These are phyloP conservation scores for Lodderomyces parapsilosis DNA, from an alignment of 1,139 yeast species.

Conservation along the genomic window DNA sequence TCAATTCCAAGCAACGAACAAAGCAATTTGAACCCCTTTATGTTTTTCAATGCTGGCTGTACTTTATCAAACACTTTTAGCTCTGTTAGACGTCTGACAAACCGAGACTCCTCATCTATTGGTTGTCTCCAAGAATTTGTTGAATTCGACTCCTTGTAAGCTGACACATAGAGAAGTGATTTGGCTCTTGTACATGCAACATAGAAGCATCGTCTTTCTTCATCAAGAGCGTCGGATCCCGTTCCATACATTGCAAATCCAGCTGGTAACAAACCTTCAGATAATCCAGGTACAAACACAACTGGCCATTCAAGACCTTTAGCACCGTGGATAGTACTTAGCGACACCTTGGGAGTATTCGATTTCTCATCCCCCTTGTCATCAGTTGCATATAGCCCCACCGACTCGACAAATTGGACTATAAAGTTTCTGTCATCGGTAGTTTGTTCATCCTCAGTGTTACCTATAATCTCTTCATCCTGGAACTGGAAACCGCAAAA, in stretches of 20 bases:
- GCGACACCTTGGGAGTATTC: constrained; percentile 24
- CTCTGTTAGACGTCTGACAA: constrained; percentile 19
- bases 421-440: constrained; percentile 33
- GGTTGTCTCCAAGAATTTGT: constrained; percentile 23
- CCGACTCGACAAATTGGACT: constrained; percentile 55
- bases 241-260: constrained; percentile 26
- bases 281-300: constrained; percentile 75
- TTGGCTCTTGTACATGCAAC: constrained; percentile 90
- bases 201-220: constrained; percentile 81
- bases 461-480: constrained; percentile 47
- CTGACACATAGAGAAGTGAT: constrained; percentile 34
- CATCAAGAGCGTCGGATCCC: constrained; percentile 40
- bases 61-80: constrained; percentile 7
- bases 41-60: constrained; percentile 21
- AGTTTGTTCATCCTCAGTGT: constrained; percentile 16
- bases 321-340: constrained; percentile 85
- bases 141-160: constrained; percentile 25
- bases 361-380: constrained; percentile 16
- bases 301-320: constrained; percentile 96
- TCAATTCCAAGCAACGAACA: not conserved
- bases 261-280: constrained; percentile 61
- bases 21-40: not conserved
- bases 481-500: constrained; percentile 45
- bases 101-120: constrained; percentile 29
- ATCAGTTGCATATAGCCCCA: constrained; percentile 52